Conservation (phyloP, 371 early-diverging fungal genomes). For the Mortierella sp. region DNA sequence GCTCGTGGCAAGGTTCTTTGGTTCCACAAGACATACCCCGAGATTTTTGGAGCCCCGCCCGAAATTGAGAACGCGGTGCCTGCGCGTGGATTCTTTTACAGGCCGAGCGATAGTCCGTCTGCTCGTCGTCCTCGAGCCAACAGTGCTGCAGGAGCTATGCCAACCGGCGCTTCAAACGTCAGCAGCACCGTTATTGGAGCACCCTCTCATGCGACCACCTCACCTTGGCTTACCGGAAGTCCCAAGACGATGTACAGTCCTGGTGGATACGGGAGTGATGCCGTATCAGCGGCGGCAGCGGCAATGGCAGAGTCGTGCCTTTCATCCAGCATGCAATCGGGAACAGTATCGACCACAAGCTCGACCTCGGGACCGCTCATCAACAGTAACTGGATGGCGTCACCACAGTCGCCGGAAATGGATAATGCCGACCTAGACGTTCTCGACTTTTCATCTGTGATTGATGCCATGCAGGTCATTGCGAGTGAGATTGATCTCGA, state of each 20-base stretch:
- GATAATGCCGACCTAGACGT: constrained; percentile 52
- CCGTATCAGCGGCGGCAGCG: constrained; percentile 40
- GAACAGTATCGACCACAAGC: constrained; percentile 3
- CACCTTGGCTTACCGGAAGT: constrained; percentile 44
- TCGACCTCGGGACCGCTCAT: neutral
- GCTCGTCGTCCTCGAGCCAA: neutral
- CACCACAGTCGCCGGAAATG: constrained; percentile 44
- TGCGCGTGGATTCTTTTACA: constrained; percentile 30
- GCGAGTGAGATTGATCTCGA: constrained; percentile 55
- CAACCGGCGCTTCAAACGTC: neutral
- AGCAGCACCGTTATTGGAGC: constrained; percentile 2
- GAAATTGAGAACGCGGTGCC: constrained; percentile 18
- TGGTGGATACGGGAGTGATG: constrained; percentile 18
- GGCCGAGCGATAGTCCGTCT: constrained; percentile 14
- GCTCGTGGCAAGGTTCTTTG: constrained; percentile 39
- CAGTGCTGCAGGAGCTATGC: neutral
- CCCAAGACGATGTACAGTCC: constrained; percentile 48
- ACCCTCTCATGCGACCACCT: constrained; percentile 16
- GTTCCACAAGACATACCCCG: constrained; percentile 39
- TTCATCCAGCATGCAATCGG: constrained; percentile 1
- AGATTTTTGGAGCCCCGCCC: constrained; percentile 28
- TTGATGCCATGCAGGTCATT: constrained; percentile 57
- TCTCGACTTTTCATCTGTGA: constrained; percentile 53
- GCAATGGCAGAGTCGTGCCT: constrained; percentile 41
- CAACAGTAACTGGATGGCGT: constrained; percentile 2